Evolutionary conservation across 139 green algal species (phyloP).

Genomic region (Yamagishiella unicocca): DNA sequence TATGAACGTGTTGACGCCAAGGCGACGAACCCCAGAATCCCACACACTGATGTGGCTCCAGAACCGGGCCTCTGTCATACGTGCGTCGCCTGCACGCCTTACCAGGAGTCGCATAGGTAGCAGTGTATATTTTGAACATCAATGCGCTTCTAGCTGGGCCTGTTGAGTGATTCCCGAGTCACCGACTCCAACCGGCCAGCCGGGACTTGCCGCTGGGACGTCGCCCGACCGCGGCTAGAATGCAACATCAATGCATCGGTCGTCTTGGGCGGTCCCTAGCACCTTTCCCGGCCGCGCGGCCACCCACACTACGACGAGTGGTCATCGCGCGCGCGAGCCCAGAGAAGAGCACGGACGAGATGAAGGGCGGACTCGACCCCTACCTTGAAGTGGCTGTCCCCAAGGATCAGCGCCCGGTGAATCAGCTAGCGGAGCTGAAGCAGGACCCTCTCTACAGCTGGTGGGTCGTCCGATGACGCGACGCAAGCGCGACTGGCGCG

Average conservation of each 20-base stretch:
- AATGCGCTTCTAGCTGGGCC: no score
- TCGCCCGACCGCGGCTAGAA: constrained; percentile 1
- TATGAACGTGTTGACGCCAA: no score
- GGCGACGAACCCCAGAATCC: no score
- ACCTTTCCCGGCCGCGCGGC: no score
- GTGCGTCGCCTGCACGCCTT: no score
- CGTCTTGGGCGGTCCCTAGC: background rate
- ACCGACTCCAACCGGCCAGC: background rate
- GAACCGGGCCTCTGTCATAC: no score
- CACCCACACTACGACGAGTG: background rate
- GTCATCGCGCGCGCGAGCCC: background rate
- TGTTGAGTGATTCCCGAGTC: no score
- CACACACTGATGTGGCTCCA: no score
- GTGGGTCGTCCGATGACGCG: background rate
- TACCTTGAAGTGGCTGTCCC: constrained; percentile 82
- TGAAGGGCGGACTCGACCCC: constrained; percentile 52
- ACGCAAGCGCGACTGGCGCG: no score
- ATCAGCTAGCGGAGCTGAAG: constrained; percentile 86
- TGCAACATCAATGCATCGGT: background rate
- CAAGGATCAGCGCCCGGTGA: constrained; percentile 85
- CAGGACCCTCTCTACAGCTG: constrained; percentile 69
- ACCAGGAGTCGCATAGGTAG: no score
- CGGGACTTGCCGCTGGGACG: background rate
- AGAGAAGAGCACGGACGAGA: constrained; percentile 21
- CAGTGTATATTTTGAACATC: no score